Evolutionary conservation across 371 early-diverging fungal species (phyloP).

Genomic region (Apophysomyces trapeziformis): DNA sequence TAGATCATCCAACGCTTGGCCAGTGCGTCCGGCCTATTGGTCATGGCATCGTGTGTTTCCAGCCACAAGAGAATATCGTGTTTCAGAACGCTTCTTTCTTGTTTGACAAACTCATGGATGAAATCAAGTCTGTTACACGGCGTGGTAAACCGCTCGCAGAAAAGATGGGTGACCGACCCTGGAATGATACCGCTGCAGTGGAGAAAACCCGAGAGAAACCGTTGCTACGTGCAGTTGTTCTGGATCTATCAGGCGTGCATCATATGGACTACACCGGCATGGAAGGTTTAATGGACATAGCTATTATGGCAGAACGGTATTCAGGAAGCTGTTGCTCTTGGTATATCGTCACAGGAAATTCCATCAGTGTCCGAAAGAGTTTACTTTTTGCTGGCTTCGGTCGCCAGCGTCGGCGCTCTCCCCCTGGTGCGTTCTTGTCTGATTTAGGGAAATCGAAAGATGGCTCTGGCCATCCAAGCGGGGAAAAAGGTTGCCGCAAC

Average conservation of each 20-base stretch:
- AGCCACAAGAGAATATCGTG: constrained; percentile 69
- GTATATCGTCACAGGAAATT: constrained; percentile 38
- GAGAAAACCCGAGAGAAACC: constrained; percentile 32
- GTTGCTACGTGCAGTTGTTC: constrained; percentile 63
- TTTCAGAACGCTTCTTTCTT: constrained; percentile 73
- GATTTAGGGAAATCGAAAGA: constrained; percentile 24
- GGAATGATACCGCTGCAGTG: constrained; percentile 37
- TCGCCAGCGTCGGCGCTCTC: constrained; percentile 27
- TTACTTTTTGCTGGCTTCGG: constrained; percentile 49
- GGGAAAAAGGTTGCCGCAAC: neutral
- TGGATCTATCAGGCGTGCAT: constrained; percentile 84
- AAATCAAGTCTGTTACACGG: constrained; percentile 39
- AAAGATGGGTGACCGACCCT: constrained; percentile 49
- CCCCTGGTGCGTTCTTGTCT: constrained; percentile 24
- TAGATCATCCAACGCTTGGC: constrained; percentile 28
- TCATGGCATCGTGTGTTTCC: constrained; percentile 65
- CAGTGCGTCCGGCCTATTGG: constrained; percentile 39
- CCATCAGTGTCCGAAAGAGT: constrained; percentile 26
- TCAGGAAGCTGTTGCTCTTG: constrained; percentile 35
- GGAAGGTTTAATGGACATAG: constrained; percentile 62
- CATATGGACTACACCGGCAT: constrained; percentile 81
- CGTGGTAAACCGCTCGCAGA: constrained; percentile 34
- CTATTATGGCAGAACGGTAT: constrained; percentile 46
- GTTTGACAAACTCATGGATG: constrained; percentile 48
- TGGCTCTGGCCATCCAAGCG: constrained; percentile 12